phyloP scores from a whole-genome alignment of 495 filamentous ascomycete genomes.

The Penicillium dipodomyicola region DNA sequence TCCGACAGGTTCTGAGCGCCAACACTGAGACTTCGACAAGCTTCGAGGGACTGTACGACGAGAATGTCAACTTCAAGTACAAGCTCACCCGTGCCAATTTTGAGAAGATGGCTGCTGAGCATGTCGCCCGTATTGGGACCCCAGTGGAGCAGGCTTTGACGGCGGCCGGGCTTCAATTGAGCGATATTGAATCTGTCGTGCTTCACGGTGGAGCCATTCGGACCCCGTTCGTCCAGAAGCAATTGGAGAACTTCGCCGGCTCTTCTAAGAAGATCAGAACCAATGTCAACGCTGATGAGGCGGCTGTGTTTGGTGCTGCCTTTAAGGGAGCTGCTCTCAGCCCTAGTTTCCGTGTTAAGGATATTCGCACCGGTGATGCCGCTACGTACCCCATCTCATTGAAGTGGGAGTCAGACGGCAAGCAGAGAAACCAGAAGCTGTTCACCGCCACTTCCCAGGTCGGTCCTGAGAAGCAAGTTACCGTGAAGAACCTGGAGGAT shows the following conservation, averaged over 20 bases:
- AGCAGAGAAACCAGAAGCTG: constrained; percentile 69
- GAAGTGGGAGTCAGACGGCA: constrained; percentile 59
- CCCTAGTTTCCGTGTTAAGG: constrained; percentile 95
- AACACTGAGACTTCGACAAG: constrained; percentile 77
- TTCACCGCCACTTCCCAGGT: constrained; percentile 77
- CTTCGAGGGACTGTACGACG: constrained; percentile 80
- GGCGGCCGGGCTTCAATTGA: constrained; percentile 66
- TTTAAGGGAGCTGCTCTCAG: constrained; percentile 91
- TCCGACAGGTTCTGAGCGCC: constrained; percentile 88
- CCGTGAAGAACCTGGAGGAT: constrained; percentile 80
- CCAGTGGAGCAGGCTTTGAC: constrained; percentile 74
- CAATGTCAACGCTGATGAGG: constrained; percentile 96
- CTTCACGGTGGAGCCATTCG: constrained; percentile 87
- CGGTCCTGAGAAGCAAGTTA: constrained; percentile 81
- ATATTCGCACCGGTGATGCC: constrained; percentile 76
- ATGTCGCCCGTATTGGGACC: constrained; percentile 63
- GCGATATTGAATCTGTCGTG: constrained; percentile 85
- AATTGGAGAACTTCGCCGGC: constrained; percentile 74
- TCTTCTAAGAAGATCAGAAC: constrained; percentile 75
- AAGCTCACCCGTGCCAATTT: constrained; percentile 80
- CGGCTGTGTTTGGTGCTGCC: constrained; percentile 93
- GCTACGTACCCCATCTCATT: constrained; percentile 70
- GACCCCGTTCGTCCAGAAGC: constrained; percentile 90
- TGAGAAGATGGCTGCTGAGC: constrained; percentile 71
- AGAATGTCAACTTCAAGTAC: constrained; percentile 90